phyloP scores from a whole-genome alignment of 2,329 filamentous ascomycete genomes.

The Cercospora sp. region DNA sequence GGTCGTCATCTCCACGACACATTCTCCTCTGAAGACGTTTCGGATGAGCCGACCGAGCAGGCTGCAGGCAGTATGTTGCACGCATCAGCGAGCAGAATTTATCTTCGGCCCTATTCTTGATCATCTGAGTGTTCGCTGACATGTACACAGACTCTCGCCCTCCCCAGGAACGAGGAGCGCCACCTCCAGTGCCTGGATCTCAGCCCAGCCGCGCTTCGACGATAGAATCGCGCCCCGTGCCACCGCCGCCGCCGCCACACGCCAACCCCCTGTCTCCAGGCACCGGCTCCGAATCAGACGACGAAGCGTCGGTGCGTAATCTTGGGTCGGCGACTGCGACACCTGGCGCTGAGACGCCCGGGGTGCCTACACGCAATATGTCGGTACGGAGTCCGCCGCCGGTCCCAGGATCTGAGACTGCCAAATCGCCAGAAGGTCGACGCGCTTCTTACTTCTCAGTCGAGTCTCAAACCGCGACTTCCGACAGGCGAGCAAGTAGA shows the following conservation, averaged over 20 bases:
- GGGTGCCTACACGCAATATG: conserved; percentile 36
- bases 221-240: conserved; percentile 37
- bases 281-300: conserved; percentile 82
- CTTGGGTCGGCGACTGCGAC: conserved; percentile 46
- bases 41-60: conserved; percentile 12
- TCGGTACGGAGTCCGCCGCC: conserved; percentile 40
- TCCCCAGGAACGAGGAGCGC: conserved; percentile 22
- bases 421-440: conserved; percentile 39
- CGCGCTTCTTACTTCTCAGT: conserved; percentile 46
- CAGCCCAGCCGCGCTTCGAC: conserved; percentile 21
- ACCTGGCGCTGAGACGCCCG: conserved; percentile 34
- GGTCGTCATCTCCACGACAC: conserved; percentile 11
- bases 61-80: conserved; percentile 18
- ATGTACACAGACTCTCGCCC: conserved; percentile 25
- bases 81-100: conserved; percentile 16
- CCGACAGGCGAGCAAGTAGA: conserved; percentile 42
- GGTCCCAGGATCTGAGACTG: conserved; percentile 33
- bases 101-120: conserved; percentile 8
- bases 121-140: conserved; percentile 15
- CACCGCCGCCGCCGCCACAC: conserved; percentile 38
- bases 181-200: conserved; percentile 25
- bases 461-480: conserved; percentile 39
- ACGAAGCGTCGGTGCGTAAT: conserved; percentile 67
- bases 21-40: conserved; percentile 18
- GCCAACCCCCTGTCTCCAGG: conserved; percentile 60